Evolutionary conservation across 148 eudicot species (phyloP).

Genomic region (Spergularia bocconei): DNA sequence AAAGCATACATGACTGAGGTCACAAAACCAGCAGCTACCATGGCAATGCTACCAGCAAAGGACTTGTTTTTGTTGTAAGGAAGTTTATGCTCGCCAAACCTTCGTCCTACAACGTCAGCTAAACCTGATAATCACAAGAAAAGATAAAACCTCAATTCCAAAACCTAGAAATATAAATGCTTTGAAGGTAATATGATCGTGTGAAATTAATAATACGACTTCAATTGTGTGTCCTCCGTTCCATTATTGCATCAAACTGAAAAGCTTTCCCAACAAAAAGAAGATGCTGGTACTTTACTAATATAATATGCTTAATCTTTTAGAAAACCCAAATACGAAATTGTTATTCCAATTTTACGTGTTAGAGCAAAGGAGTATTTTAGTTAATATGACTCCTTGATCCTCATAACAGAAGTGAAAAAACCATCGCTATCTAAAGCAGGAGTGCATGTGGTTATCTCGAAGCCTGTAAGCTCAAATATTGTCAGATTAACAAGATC

Average conservation of each 20-base stretch:
- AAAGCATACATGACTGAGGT: slow-evolving; percentile 63
- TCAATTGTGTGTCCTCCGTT: not conserved
- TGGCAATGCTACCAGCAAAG: slow-evolving; percentile 69
- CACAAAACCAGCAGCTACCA: slow-evolving; percentile 73
- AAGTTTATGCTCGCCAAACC: slow-evolving; percentile 57
- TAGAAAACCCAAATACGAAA: not conserved
- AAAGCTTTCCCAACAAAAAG: not conserved
- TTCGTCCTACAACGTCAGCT: slow-evolving; percentile 87
- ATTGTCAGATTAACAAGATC: too few relatives aligned
- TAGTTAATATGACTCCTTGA: too few relatives aligned
- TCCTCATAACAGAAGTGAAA: too few relatives aligned
- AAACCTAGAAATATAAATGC: not conserved
- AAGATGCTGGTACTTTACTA: not conserved
- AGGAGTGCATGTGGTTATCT: too few relatives aligned
- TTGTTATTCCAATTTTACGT: too few relatives aligned
- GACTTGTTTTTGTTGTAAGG: slow-evolving; percentile 76
- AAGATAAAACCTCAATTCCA: not conserved
- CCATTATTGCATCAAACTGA: not conserved
- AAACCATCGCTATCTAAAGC: too few relatives aligned
- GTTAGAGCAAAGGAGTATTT: too few relatives aligned
- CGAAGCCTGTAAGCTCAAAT: too few relatives aligned
- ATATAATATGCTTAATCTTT: not conserved
- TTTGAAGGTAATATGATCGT: not conserved
- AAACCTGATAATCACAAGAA: slow-evolving; percentile 45
- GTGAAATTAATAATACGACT: not conserved